phyloP scores from a whole-genome alignment of 306 rosid genomes.

The Senna tora region DNA sequence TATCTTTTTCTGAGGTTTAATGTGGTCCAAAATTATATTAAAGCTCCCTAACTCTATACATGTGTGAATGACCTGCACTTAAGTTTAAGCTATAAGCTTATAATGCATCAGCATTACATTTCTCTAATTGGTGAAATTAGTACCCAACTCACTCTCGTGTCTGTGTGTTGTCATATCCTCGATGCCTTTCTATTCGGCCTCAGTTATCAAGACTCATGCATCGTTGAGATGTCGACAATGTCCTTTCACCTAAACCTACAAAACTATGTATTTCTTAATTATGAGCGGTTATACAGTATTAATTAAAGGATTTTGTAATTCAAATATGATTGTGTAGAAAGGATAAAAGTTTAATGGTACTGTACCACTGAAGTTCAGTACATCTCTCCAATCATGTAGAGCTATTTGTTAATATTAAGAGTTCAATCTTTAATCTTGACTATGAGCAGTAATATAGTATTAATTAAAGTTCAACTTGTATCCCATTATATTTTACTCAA shows the following conservation, averaged over 20 bases:
- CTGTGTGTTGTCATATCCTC: conserved; percentile 1
- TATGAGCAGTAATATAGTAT: too few species aligned
- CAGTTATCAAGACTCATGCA: background rate
- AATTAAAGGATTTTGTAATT: too few species aligned
- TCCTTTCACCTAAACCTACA: background rate
- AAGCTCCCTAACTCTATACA: conserved; percentile 3
- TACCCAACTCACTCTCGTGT: background rate
- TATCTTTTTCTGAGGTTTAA: conserved; percentile 29
- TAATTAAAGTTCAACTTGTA: too few species aligned
- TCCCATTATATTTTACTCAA: too few species aligned
- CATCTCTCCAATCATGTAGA: too few species aligned
- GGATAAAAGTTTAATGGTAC: too few species aligned
- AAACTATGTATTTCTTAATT: too few species aligned
- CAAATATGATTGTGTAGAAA: too few species aligned
- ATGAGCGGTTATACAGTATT: too few species aligned
- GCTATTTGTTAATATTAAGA: too few species aligned
- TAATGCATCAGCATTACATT: conserved; percentile 29
- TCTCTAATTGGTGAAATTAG: background rate
- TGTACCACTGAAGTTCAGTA: too few species aligned
- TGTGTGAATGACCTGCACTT: conserved; percentile 3
- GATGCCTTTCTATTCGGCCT: background rate
- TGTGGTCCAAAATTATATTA: conserved; percentile 4
- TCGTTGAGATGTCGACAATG: background rate
- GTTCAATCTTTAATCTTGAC: too few species aligned
- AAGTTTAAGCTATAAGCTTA: conserved; percentile 14